Evolutionary conservation across 129 eudicot species (phyloP).

Genomic region (Rutidosis leptorrhynchoides): DNA sequence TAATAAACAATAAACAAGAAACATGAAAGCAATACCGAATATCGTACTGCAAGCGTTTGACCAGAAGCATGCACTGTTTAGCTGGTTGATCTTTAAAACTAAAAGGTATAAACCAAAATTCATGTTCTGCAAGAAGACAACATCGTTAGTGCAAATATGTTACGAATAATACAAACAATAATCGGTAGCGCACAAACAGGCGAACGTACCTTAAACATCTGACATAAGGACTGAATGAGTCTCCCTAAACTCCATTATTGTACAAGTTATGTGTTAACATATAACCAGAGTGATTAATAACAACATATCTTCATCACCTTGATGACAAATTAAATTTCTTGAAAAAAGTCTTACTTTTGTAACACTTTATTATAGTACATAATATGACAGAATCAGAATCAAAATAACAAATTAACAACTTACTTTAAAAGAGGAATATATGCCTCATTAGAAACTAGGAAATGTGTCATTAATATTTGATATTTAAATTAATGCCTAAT

Average conservation of each 20-base stretch:
- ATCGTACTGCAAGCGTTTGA: not conserved
- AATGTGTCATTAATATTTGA: slow-evolving; percentile 47
- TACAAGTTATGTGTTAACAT: not conserved
- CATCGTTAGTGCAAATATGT: not conserved
- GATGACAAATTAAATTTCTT: not conserved
- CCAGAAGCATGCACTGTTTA: not conserved
- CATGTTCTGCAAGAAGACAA: slow-evolving; percentile 11
- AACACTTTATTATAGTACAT: slow-evolving; percentile 7
- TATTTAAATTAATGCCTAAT: slow-evolving; percentile 41
- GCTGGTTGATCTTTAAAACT: slow-evolving; percentile 4
- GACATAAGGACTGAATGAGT: not conserved
- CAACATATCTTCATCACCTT: not conserved
- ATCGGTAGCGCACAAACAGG: not conserved
- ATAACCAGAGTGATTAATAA: not conserved
- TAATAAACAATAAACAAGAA: not conserved
- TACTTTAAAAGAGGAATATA: not conserved
- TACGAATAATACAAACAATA: not conserved
- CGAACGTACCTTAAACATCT: slow-evolving; percentile 15
- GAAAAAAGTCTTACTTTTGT: not conserved
- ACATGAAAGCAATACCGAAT: not conserved
- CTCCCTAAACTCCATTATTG: not conserved
- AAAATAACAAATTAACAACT: slow-evolving; percentile 5
- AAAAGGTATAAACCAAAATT: not conserved
- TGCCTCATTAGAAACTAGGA: slow-evolving; percentile 19
- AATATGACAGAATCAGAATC: slow-evolving; percentile 3